phyloP scores from a whole-genome alignment of 306 rosid species.

The Castanopsis chinensis region DNA sequence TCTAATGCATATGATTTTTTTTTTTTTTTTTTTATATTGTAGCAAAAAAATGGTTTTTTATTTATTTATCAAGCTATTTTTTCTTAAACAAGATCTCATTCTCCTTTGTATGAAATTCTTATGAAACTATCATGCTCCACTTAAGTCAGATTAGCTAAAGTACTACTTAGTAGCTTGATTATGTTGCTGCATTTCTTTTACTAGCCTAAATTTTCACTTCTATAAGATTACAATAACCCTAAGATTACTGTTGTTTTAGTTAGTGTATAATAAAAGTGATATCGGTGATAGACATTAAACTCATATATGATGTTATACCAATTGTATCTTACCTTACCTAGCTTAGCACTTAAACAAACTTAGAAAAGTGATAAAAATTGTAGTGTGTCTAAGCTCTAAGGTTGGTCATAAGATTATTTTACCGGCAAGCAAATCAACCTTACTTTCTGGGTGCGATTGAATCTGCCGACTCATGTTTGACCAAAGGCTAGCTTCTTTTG shows the following conservation, averaged over 20 bases:
- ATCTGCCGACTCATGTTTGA: slow-evolving; percentile 27
- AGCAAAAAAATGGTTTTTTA: no score
- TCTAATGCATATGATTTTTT: background rate
- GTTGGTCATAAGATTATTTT: background rate
- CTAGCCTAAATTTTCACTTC: background rate
- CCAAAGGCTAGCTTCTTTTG: background rate
- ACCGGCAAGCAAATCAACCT: background rate
- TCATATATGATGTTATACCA: no score
- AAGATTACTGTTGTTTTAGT: no score
- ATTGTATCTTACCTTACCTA: no score
- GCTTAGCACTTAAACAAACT: no score
- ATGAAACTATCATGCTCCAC: background rate
- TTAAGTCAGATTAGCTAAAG: background rate
- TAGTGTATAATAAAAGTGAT: no score
- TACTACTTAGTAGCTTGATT: background rate
- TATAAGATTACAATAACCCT: background rate
- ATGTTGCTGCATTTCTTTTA: background rate
- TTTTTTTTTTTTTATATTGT: no score
- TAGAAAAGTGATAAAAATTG: no score
- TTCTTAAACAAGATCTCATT: background rate
- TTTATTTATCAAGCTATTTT: background rate
- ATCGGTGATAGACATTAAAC: no score
- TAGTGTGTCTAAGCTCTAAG: no score
- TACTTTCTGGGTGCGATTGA: background rate
- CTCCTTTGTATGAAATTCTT: background rate